These are phyloP conservation scores for Miscanthus lutarioriparius DNA, from an alignment of 176 grass and related monocot genomes.

Conservation along the genomic window DNA sequence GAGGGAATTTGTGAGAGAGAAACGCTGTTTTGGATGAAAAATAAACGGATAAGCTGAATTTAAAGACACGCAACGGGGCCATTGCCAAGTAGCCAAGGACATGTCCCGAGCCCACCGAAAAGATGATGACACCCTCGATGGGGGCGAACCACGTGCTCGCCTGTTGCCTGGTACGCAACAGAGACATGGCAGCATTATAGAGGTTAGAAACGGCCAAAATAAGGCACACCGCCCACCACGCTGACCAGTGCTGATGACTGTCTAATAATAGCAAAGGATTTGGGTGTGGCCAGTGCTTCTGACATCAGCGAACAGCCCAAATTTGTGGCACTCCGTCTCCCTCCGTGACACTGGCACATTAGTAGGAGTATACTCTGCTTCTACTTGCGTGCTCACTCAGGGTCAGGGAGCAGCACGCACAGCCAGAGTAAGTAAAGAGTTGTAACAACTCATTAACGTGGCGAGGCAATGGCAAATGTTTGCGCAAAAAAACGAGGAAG, in stretches of 20 bases:
- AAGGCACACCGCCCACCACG: background rate
- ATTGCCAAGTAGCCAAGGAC: background rate
- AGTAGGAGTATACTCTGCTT: background rate
- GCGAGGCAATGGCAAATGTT: background rate
- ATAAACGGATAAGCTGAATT: no score
- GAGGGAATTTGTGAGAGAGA: no score
- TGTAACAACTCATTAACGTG: background rate
- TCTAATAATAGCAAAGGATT: background rate
- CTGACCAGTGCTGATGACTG: conserved; percentile 14
- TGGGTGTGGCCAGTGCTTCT: background rate
- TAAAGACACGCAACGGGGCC: no score
- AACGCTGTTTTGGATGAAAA: no score
- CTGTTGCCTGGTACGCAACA: background rate
- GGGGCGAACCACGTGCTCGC: conserved; percentile 4
- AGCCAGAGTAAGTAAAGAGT: no score
- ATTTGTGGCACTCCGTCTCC: background rate
- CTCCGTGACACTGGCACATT: background rate
- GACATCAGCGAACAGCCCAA: background rate
- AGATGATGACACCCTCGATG: conserved; percentile 12
- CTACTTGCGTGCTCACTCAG: background rate
- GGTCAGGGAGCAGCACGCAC: no score
- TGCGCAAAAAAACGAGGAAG: background rate
- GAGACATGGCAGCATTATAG: background rate
- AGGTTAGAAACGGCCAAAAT: no score
- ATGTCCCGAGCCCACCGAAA: conserved; percentile 34